Base-by-base conservation (phyloP, 345 rosid genomes). In the Ceriops zippeliana region DNA sequence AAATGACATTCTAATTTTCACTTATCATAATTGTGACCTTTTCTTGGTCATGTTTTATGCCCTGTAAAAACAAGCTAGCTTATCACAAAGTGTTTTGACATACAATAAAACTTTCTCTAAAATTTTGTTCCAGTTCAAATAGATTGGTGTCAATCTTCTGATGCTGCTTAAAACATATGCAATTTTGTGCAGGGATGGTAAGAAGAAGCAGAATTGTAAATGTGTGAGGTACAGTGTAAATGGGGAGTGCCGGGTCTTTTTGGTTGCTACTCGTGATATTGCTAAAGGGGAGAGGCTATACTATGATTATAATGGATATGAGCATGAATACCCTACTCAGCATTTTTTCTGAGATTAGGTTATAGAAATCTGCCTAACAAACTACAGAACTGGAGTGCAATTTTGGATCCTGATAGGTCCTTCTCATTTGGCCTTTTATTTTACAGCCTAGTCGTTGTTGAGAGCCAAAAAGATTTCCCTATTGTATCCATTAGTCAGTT, bases 281-380 rank as follows among this genome's bases (percentile, higher is more conserved):
- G 71, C 87, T 7, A 83, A 79, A 80, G 97, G 97, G 22, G 97
- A 93, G 81, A 87, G 93, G 76, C 93, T 93, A 38, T 93, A 93
- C 68, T 93, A 93, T 81, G 97, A 93, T 78, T 93, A 93, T 72
- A 93, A 93, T 78, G 98, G 97, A 68, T 83, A 89, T 71, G 97
- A 90, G 84, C 83, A 93, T 67, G 96, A 87, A 74, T 93, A 93
- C 73, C 98, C 98, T 10, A 93, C 98, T 62, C 89, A 93, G 54
- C 89, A 89, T 84, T 90, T 93, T 81, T 76, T 93, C 66, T 90
- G 83, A 89, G 75, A 69, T 34, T 42, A 73, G 59, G 76, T 26
- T 49, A 74, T 59, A 49, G 60, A 58, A 37, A 67, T 63, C 49
- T 52, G 37, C 68, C 75, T 75, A 70, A 70, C 70, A 66, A 52